Conservation (phyloP, 192 early-diverging fungal genomes). For the Spizellomyces sp. region DNA sequence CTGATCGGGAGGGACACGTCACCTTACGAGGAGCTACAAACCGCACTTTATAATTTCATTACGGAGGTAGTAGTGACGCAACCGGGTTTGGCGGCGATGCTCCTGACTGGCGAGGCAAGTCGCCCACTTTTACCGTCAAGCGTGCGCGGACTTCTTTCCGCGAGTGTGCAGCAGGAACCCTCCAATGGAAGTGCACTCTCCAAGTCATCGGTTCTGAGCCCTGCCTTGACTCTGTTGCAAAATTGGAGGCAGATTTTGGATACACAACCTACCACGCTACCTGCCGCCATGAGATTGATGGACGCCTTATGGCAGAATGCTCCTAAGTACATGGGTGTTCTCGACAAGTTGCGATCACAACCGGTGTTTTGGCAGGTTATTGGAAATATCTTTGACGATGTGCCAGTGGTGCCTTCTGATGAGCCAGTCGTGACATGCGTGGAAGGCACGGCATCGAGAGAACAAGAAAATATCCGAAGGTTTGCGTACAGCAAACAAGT, state of each 20-base stretch:
- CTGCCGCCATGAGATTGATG: slow-evolving; percentile 35
- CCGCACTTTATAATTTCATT: slow-evolving; percentile 39
- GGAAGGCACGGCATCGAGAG: slow-evolving; percentile 6
- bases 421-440: slow-evolving; percentile 15
- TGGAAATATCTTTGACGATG: slow-evolving; percentile 22
- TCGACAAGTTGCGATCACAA: slow-evolving; percentile 26
- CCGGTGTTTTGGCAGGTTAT: slow-evolving; percentile 41
- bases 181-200: neutral
- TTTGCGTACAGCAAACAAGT: slow-evolving; percentile 18
- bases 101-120: slow-evolving; percentile 32
- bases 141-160: neutral
- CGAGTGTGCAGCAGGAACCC: neutral
- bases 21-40: slow-evolving; percentile 38
- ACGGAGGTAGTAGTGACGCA: slow-evolving; percentile 44
- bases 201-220: slow-evolving; percentile 19
- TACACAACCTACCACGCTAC: slow-evolving; percentile 27
- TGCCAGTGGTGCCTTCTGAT: slow-evolving; percentile 7
- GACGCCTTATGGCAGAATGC: slow-evolving; percentile 43
- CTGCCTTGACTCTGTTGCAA: slow-evolving; percentile 15
- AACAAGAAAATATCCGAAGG: slow-evolving; percentile 15
- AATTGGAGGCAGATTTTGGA: slow-evolving; percentile 19
- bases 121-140: slow-evolving; percentile 1
- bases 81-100: slow-evolving; percentile 47
- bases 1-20: slow-evolving; percentile 18
- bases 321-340: slow-evolving; percentile 28